Conservation (phyloP, 495 filamentous ascomycete genomes). For the Pyrenula aspistea region DNA sequence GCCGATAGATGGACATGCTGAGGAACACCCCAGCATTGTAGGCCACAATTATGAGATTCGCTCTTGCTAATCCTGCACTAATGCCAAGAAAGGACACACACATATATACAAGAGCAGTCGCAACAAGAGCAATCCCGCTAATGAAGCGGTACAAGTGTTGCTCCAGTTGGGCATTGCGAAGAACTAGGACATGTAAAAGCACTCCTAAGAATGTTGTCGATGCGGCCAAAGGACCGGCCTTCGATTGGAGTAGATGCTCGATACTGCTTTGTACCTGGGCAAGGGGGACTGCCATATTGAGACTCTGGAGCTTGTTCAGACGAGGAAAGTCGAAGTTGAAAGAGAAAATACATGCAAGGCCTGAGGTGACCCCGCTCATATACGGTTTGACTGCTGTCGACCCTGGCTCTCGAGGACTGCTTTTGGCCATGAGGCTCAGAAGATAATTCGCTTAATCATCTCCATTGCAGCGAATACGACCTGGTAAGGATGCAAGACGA, state of each 20-base stretch:
- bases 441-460: background rate
- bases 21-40: constrained; percentile 21
- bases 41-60: background rate
- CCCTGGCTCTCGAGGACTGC: too few species aligned
- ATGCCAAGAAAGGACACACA: background rate
- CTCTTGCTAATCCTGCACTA: background rate
- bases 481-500: background rate
- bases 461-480: background rate
- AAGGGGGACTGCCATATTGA: background rate
- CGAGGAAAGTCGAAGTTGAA: background rate
- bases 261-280: background rate
- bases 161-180: background rate
- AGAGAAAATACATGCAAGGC: background rate
- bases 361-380: background rate
- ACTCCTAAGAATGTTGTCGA: background rate
- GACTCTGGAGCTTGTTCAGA: background rate
- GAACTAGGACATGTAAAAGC: background rate
- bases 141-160: background rate
- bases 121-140: background rate
- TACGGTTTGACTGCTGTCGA: background rate
- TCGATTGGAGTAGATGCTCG: background rate
- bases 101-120: background rate
- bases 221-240: background rate
- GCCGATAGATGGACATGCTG: constrained; percentile 35
- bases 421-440: too few species aligned